Evolutionary conservation across 139 green algal genomes (phyloP).

Genomic region (Coelastrella sp.): DNA sequence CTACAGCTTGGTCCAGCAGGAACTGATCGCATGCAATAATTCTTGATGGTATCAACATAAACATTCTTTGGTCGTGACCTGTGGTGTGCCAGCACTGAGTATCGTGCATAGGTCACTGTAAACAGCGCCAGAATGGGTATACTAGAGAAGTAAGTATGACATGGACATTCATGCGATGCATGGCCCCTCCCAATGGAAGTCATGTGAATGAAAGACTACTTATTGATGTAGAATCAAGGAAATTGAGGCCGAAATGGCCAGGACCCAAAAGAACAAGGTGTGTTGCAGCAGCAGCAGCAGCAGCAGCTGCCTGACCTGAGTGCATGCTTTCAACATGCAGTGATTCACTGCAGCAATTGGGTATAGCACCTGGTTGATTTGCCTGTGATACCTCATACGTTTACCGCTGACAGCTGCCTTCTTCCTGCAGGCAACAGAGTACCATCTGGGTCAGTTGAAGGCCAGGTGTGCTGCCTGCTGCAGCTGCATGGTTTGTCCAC

Average conservation of each 20-base stretch:
- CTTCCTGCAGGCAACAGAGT: slow-evolving; percentile 83
- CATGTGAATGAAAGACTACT: neutral
- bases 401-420: neutral
- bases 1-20: no score
- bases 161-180: neutral
- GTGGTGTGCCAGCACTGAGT: no score
- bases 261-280: slow-evolving; percentile 99
- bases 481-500: no score
- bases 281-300: neutral
- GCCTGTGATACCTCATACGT: neutral
- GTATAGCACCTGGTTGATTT: neutral
- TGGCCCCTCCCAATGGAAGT: neutral
- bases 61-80: no score
- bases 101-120: no score
- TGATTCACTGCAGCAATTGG: neutral
- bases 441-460: slow-evolving; percentile 97
- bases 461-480: slow-evolving; percentile 78
- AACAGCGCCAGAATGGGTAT: slow-evolving; percentile 80
- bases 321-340: neutral
- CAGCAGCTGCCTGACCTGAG: neutral
- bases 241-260: slow-evolving; percentile 97
- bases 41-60: no score
- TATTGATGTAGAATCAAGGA: slow-evolving; percentile 88
- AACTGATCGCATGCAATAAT: no score
- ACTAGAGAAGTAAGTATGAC: slow-evolving; percentile 82